Conservation (phyloP, 345 rosid species). For the Citrus maxima region DNA sequence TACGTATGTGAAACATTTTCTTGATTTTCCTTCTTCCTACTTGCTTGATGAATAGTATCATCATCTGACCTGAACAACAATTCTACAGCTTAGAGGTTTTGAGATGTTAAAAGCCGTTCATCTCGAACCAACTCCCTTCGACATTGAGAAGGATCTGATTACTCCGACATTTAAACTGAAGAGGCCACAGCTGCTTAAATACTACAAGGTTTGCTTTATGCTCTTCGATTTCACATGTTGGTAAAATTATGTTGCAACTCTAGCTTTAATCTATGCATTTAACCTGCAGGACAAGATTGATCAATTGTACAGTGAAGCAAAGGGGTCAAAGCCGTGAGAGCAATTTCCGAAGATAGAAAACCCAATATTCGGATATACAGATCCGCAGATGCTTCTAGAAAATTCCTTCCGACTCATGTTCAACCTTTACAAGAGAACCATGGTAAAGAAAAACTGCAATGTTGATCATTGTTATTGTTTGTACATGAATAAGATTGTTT, state of each 20-base stretch:
- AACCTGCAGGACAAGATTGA: constrained; percentile 52
- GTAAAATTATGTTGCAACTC: neutral
- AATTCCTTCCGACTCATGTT: neutral
- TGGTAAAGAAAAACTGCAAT: neutral
- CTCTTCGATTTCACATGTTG: neutral
- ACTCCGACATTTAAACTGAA: constrained; percentile 90
- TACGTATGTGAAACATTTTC: constrained; percentile 43
- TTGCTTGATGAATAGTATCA: neutral
- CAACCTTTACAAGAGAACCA: neutral
- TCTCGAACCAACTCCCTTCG: constrained; percentile 76
- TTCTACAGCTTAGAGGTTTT: constrained; percentile 77
- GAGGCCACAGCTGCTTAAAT: constrained; percentile 84
- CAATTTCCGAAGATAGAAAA: constrained; percentile 5
- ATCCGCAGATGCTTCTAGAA: neutral
- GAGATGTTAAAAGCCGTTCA: constrained; percentile 84
- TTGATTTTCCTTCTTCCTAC: neutral
- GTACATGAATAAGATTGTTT: constrained; percentile 15
- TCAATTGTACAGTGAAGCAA: constrained; percentile 70
- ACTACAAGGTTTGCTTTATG: constrained; percentile 56
- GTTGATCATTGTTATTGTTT: constrained; percentile 1
- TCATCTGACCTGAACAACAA: constrained; percentile 11
- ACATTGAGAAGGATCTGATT: constrained; percentile 77
- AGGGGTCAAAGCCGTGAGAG: constrained; percentile 46
- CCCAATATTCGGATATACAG: neutral
- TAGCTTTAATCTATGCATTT: neutral